Base-by-base conservation (phyloP, 495 filamentous ascomycete species). In the Penicillium chermesinum region DNA sequence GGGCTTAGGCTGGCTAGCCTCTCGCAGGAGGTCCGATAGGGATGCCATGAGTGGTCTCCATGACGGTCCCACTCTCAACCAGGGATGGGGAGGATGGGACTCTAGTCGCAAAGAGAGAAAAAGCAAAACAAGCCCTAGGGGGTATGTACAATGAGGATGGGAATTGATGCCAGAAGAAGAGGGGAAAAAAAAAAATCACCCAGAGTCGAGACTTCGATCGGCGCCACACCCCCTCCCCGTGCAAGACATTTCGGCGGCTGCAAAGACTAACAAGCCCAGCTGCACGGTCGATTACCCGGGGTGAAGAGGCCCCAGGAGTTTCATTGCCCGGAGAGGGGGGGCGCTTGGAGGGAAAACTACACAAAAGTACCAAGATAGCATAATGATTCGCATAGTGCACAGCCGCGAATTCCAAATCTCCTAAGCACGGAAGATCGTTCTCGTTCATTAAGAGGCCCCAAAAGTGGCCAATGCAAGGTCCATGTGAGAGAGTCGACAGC, bases 201-300 rank as follows among this genome's bases (percentile, higher is more conserved):
- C 38, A 25, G 36, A 46, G 49, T 46, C 44, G 49, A 47, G 43
- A 42, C 44, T 37, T 16, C 42, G 52, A 54, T 54, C 52, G 52
- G 46, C 46, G 41, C 30, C 30, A 27, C 42, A 18, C 20, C 30
- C 19, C 34, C 19, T 49, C 38, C 47, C 52, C 52, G 46, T 49
- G 57, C 44, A 61, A 61, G 56, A 44, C 41, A 44, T 44, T 42
- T 44, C n/a, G 12, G 39, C 39, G 41, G 41, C 41, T 44, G 41
- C 41, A 46, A n/a, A n/a, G 33, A 42, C 38, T 30, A 43, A 14
- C 14, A 34, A 15, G 8, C 9, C 9, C n/a, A 14, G 36, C 2
- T 33, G 41, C 41, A 44, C 21, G 41, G 41, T 44, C 42, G 42
- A 44, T 44, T 44, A 44, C 42, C 42, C 42, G 38, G 38, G 38